These are phyloP conservation scores for Cyberlindnera mrakii DNA, from an alignment of 805 yeast species.

Conservation along the genomic window DNA sequence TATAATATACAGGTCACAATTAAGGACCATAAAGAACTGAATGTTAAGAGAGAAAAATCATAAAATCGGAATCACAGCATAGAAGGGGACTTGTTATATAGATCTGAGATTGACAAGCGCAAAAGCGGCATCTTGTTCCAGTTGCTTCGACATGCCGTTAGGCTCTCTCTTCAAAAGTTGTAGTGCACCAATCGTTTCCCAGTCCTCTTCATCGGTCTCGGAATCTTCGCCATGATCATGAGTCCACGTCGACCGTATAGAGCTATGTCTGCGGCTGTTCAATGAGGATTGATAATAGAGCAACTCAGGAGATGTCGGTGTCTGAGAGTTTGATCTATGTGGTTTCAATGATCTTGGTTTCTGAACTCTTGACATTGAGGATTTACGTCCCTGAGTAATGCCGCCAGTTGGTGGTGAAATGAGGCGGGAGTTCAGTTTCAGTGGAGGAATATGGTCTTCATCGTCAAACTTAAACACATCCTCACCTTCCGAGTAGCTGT, in stretches of 20 bases:
- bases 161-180: conserved; percentile 37
- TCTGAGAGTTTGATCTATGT: conserved; percentile 30
- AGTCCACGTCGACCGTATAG: conserved; percentile 39
- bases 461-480: conserved; percentile 30
- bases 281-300: conserved; percentile 9
- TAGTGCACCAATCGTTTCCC: conserved; percentile 87
- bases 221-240: conserved; percentile 17
- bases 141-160: conserved; percentile 11
- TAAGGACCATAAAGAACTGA: conserved; percentile 22
- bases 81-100: conserved; percentile 7
- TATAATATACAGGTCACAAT: too few species aligned
- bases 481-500: conserved; percentile 25
- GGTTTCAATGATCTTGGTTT: conserved; percentile 19
- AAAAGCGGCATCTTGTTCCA: conserved; percentile 54
- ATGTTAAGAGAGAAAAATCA: not conserved
- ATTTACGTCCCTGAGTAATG: conserved; percentile 1
- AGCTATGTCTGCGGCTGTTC: conserved; percentile 21
- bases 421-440: conserved; percentile 20
- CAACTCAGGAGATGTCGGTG: conserved; percentile 29
- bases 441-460: conserved; percentile 27
- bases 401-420: conserved; percentile 14
- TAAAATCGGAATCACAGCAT: not conserved
- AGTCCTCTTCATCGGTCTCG: conserved; percentile 96
- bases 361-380: conserved; percentile 17
- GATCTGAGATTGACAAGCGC: conserved; percentile 56